Evolutionary conservation across 2,329 filamentous ascomycete species (phyloP), one percentile per base, ranked within the genome.

Genomic region (Pezicula rhizophila): DNA sequence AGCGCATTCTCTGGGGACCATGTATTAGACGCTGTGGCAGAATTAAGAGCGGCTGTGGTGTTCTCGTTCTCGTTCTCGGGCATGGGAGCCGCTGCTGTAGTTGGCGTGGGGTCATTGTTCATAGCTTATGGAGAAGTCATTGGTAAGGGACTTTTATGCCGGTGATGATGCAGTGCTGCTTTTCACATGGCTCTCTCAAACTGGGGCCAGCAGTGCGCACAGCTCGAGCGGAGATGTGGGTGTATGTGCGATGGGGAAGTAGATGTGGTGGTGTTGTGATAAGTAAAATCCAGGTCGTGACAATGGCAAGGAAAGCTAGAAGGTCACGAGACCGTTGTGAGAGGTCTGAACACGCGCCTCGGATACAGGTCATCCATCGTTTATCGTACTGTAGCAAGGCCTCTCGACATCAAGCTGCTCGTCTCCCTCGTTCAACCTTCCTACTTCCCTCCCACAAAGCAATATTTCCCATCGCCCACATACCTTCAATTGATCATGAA

Each of bases 401-500:
- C 26, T 28, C 26, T 28, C 26, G 26, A 31, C 28, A 15, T 44
- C 42, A 33, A 44, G 23, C 28, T 46, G 23, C 23, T 17, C 44
- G 6, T 14, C 31, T 26, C 35, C 44, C 40, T 18, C 33, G 23
- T 23, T 7, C 23, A 4, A 23, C 23, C 23, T 23, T 4, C 3
- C 23, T 23, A 23, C 44, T 37, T 10, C 37, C 8, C 25, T 43
- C 26, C 11, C 17, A 20, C 31, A 25, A 12, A n/a, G 14, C 23
- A 11, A 18, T 35, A 7, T 12, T n/a, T 33, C 26, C 46, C 12
- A 48, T 20, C 39, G 23, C 18, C 10, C 7, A 37, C 10, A 18
- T 8, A 35, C 15, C 18, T 28, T 33, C 17, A 56, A 63, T 33
- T 12, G 55, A 63, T 51, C 37, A 96, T 96, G 91, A 96, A 96